These are phyloP conservation scores for Drosera capensis DNA, from an alignment of 148 eudicot species.

Conservation along the genomic window DNA sequence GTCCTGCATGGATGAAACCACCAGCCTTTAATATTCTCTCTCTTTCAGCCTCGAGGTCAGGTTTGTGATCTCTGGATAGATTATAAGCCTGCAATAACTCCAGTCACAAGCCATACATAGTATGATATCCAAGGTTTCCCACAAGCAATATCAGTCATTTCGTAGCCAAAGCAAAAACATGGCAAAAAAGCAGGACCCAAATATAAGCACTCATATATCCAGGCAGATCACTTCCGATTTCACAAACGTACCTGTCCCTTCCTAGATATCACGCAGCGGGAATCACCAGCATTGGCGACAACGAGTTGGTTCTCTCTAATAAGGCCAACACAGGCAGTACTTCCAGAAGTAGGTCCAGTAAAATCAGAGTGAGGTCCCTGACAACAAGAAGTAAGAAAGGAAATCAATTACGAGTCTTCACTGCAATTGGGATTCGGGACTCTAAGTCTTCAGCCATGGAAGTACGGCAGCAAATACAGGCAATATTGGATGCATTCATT, in stretches of 20 bases:
- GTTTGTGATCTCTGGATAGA: constrained; percentile 65
- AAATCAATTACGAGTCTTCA: too few relatives aligned
- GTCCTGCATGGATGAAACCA: constrained; percentile 54
- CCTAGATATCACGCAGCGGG: constrained; percentile 69
- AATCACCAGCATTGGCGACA: constrained; percentile 91
- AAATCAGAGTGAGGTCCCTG: constrained; percentile 36
- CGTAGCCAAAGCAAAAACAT: too few relatives aligned
- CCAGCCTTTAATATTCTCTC: constrained; percentile 69
- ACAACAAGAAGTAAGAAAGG: constrained; percentile 4
- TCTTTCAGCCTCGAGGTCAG: constrained; percentile 50
- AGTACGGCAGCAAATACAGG: too few relatives aligned
- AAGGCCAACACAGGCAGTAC: constrained; percentile 71
- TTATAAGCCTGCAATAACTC: constrained; percentile 55
- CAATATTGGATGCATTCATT: too few relatives aligned
- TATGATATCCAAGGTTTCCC: too few relatives aligned
- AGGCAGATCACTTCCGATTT: not conserved
- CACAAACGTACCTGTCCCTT: constrained; percentile 42
- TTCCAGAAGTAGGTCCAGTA: constrained; percentile 44
- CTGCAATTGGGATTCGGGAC: too few relatives aligned
- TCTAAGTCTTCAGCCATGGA: too few relatives aligned
- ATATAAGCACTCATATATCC: too few relatives aligned
- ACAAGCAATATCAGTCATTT: too few relatives aligned
- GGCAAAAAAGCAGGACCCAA: constrained; percentile 2
- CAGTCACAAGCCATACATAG: too few relatives aligned
- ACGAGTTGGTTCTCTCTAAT: constrained; percentile 35